Evolutionary conservation across 306 rosid genomes (phyloP).

Genomic region (Lablab purpureus): DNA sequence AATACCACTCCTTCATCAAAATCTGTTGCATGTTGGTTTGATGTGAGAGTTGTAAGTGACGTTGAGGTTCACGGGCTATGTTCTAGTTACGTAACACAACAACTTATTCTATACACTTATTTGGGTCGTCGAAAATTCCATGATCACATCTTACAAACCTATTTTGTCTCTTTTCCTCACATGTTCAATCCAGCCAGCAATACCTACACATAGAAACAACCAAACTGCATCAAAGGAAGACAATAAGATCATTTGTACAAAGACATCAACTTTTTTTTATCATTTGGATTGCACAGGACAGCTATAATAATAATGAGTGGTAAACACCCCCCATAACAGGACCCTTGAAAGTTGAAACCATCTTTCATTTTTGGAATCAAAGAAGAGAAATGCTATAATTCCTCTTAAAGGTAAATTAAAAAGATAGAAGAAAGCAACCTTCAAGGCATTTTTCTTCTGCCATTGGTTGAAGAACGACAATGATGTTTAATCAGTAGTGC

Average conservation of each 20-base stretch:
- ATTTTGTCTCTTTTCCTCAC: slow-evolving; percentile 83
- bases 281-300: slow-evolving; percentile 35
- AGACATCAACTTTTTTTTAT: slow-evolving; percentile 17
- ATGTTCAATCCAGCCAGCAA: slow-evolving; percentile 63
- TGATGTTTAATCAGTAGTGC: slow-evolving; percentile 8
- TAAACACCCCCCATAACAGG: slow-evolving; percentile 50
- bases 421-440: slow-evolving; percentile 41
- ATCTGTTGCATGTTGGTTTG: slow-evolving; percentile 40
- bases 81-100: slow-evolving; percentile 51
- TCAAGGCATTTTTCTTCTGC: slow-evolving; percentile 30
- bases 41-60: slow-evolving; percentile 61
- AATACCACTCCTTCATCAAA: slow-evolving; percentile 19
- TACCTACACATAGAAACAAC: slow-evolving; percentile 56
- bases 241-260: slow-evolving; percentile 44
- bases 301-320: slow-evolving; percentile 29
- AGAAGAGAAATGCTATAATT: slow-evolving; percentile 11
- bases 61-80: slow-evolving; percentile 73
- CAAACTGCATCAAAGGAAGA: slow-evolving; percentile 48
- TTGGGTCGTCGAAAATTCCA: slow-evolving; percentile 36
- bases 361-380: slow-evolving; percentile 12
- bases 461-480: slow-evolving; percentile 15
- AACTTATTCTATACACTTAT: slow-evolving; percentile 34
- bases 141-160: slow-evolving; percentile 47
- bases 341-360: slow-evolving; percentile 5
- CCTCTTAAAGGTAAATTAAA: background rate